phyloP scores from a whole-genome alignment of 805 yeast genomes.

The Ogataea ramenticola region DNA sequence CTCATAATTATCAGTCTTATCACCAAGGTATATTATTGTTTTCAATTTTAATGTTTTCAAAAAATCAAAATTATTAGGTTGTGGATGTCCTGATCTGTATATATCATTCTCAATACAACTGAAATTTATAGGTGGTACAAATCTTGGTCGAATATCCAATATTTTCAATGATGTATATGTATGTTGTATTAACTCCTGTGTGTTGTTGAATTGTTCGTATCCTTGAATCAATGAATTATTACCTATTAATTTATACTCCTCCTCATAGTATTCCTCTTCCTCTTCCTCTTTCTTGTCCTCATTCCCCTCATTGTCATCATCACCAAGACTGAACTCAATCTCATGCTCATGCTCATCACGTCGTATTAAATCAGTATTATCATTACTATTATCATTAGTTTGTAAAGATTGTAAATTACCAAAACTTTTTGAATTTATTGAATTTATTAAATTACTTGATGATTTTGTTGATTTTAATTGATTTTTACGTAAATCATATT shows the following conservation, averaged over 20 bases:
- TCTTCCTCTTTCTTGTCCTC: neutral
- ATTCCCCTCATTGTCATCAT: neutral
- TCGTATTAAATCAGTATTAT: too few species aligned
- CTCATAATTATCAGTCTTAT: conserved; percentile 56
- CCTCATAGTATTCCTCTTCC: neutral
- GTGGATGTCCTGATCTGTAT: conserved; percentile 91
- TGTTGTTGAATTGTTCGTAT: neutral
- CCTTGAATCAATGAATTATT: neutral
- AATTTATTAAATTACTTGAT: conserved; percentile 7
- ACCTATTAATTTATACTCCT: neutral
- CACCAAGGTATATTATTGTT: conserved; percentile 81
- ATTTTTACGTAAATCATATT: conserved; percentile 23
- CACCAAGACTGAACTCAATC: neutral
- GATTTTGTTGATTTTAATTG: conserved; percentile 11
- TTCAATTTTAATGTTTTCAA: conserved; percentile 59
- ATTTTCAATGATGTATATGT: conserved; percentile 26
- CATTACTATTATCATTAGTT: too few species aligned
- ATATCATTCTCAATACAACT: conserved; percentile 82
- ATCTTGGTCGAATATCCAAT: conserved; percentile 24
- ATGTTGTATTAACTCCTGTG: conserved; percentile 5
- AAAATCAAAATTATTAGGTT: conserved; percentile 77
- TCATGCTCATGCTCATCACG: too few species aligned
- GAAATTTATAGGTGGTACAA: conserved; percentile 89
- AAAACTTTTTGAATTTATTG: too few species aligned
- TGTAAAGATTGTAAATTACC: too few species aligned